These are phyloP conservation scores for Pleurozium schreberi DNA, from an alignment of 225 moss, liverwort and hornwort genomes.

Conservation along the genomic window DNA sequence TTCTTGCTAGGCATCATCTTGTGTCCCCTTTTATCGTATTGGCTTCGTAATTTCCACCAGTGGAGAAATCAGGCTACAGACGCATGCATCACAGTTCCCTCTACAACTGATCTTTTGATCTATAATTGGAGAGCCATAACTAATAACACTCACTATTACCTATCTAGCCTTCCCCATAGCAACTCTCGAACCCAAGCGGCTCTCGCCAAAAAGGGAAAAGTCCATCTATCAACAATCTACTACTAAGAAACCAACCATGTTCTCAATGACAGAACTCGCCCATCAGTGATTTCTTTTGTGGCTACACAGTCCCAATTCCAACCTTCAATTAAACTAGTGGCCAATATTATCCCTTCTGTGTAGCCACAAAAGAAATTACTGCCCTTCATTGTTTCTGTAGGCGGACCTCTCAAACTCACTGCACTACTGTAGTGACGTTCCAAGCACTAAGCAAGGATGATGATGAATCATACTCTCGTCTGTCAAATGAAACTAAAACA, in stretches of 20 bases:
- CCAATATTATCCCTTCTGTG: neutral
- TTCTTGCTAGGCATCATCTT: slow-evolving; percentile 33
- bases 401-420: neutral
- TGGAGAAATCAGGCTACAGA: neutral
- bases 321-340: neutral
- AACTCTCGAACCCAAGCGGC: neutral
- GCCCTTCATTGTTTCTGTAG: neutral
- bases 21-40: slow-evolving; percentile 7
- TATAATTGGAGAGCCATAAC: neutral
- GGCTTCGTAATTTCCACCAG: slow-evolving; percentile 39
- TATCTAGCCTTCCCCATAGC: neutral
- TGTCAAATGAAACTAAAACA: neutral
- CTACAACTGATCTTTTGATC: neutral
- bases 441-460: neutral
- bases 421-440: neutral
- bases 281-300: neutral
- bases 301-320: neutral
- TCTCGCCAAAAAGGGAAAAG: neutral
- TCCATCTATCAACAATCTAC: neutral
- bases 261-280: neutral
- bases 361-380: neutral
- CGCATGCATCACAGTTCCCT: neutral
- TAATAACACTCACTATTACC: neutral
- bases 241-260: neutral
- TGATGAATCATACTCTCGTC: neutral